Evolutionary conservation across 345 rosid genomes (phyloP).

Genomic region (Syzygium grande): DNA sequence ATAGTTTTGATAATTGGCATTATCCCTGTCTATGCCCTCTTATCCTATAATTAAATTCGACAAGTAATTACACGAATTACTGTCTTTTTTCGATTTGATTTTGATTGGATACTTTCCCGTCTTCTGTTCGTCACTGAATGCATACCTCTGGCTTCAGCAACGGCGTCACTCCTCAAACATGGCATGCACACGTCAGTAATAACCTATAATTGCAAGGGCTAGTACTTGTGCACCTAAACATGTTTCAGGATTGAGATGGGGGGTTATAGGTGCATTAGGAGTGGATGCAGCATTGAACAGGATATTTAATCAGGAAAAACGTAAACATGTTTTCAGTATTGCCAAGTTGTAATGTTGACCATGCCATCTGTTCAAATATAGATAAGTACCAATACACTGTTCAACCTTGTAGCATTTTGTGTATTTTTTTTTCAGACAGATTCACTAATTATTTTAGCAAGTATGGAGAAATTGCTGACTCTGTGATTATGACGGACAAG

Average conservation of each 20-base stretch:
- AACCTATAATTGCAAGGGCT: background rate
- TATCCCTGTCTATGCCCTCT: background rate
- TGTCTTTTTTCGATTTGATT: background rate
- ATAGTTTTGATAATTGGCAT: background rate
- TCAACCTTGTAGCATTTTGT: background rate
- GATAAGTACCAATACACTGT: background rate
- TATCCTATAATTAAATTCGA: background rate
- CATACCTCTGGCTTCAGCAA: background rate
- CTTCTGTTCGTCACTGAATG: background rate
- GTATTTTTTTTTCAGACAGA: conserved; percentile 3
- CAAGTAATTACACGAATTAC: background rate
- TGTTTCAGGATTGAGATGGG: background rate
- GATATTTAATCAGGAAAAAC: background rate
- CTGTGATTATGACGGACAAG: conserved; percentile 44
- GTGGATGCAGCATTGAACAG: background rate
- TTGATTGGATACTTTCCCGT: background rate
- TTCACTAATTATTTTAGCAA: conserved; percentile 24
- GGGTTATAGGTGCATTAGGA: background rate
- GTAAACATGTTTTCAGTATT: background rate
- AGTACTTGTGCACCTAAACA: background rate
- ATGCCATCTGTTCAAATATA: background rate
- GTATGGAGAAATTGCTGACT: conserved; percentile 41
- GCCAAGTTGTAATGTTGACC: background rate
- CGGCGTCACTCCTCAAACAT: background rate
- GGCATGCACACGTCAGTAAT: background rate